Evolutionary conservation across 177 flowering plant species (phyloP), one percentile per base, ranked within the genome.

Genomic region (Vitis hybrid): DNA sequence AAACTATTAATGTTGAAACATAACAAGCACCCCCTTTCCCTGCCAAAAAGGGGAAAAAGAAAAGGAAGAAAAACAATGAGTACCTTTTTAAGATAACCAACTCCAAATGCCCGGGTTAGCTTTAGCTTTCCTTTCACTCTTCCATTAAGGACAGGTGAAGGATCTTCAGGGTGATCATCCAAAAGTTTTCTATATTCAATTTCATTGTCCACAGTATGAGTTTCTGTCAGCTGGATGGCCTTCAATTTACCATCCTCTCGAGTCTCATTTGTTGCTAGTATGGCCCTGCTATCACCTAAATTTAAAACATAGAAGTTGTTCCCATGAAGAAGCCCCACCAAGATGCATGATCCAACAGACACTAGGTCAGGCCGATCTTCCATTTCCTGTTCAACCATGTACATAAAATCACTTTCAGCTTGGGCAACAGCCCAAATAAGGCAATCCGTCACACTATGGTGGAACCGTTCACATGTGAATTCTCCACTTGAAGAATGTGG

Each of bases 141-240:
- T 4, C 66, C 66, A 48, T 63, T 63, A 12, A 8, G 0, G 52
- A 63, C 48, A 16, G 66, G 66, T 40, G 15, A 40, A n/a, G 66
- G 66, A 63, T 63, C 66, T 11, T 63, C 66, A 16, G 66, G 66
- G 66, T 63, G 66, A 63, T 63, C 66, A 13, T 14, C 66, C 32
- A 63, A 24, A 15, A 63, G 9, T 40, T 46, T 63, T 52, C 11
- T 40, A 8, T 16, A 9, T 16, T 63, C 66, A 1, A 48, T 40
- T 40, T 40, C 52, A 46, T 63, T 63, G 18, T 63, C 66, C 9
- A 63, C 52, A 16, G 55, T 40, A 63, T 63, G 66, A 40, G 52
- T 14, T 63, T 63, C 66, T 6, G 66, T 40, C 18, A 63, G 52
- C 21, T 63, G 66, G n/a, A 63, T 32, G n/a, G 32, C 52, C 66